These are phyloP conservation scores for Radiomyces spectabilis DNA, from an alignment of 192 early-diverging fungal genomes.

Conservation along the genomic window DNA sequence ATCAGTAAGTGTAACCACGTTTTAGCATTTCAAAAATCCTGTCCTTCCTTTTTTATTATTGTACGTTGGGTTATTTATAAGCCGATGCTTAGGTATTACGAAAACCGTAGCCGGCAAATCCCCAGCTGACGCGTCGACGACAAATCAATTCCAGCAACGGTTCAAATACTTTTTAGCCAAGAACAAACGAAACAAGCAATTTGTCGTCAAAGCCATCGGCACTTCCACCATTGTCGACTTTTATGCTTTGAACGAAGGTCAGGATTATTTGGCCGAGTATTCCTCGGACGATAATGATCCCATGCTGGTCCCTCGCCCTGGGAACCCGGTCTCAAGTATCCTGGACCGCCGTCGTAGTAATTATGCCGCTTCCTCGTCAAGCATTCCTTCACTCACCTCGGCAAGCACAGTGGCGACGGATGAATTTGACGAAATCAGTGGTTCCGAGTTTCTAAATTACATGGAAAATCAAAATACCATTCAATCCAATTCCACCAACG, in stretches of 20 bases:
- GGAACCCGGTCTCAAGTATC: slow-evolving; percentile 16
- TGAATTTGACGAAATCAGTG: neutral
- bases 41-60: neutral
- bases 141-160: slow-evolving; percentile 14
- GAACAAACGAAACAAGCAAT: slow-evolving; percentile 35
- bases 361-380: neutral
- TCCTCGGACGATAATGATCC: neutral
- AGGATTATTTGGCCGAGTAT: slow-evolving; percentile 1
- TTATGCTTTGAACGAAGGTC: slow-evolving; percentile 25
- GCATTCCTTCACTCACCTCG: too few species aligned
- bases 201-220: slow-evolving; percentile 42
- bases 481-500: too few species aligned
- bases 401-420: too few species aligned
- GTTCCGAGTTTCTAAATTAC: neutral
- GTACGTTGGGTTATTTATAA: neutral
- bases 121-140: slow-evolving; percentile 5
- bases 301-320: neutral
- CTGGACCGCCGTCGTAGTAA: slow-evolving; percentile 13
- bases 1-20: slow-evolving; percentile 12
- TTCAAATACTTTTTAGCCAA: slow-evolving; percentile 40
- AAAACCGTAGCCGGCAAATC: slow-evolving; percentile 17
- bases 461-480: too few species aligned
- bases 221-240: slow-evolving; percentile 26
- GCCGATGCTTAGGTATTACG: slow-evolving; percentile 18
- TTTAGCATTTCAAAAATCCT: slow-evolving; percentile 1